phyloP scores from a whole-genome alignment of 2,329 filamentous ascomycete genomes.

The Xylaria sp. region DNA sequence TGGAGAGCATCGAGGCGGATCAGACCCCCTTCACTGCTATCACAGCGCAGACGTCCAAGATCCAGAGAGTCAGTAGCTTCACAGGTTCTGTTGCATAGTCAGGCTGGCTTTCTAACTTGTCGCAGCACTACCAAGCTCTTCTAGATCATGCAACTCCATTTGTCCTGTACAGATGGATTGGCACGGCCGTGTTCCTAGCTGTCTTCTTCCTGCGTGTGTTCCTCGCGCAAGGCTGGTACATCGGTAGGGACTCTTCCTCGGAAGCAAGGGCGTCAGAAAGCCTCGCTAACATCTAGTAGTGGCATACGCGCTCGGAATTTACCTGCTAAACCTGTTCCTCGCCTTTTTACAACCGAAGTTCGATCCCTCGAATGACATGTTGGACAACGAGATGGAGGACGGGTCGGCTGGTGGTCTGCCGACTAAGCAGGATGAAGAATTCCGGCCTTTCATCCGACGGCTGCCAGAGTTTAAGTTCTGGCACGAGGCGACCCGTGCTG shows the following conservation, averaged over 20 bases:
- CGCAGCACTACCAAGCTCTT: slow-evolving; percentile 87
- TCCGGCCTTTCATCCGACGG: slow-evolving; percentile 93
- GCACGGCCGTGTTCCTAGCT: slow-evolving; percentile 74
- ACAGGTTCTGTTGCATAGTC: neutral
- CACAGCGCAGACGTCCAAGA: slow-evolving; percentile 77
- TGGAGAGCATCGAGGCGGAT: slow-evolving; percentile 87
- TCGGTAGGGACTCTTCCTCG: slow-evolving; percentile 64
- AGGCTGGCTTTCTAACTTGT: slow-evolving; percentile 10
- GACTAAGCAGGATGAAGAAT: slow-evolving; percentile 96
- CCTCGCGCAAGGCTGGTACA: slow-evolving; percentile 96
- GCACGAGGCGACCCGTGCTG: slow-evolving; percentile 90
- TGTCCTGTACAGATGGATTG: slow-evolving; percentile 86
- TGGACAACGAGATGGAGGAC: slow-evolving; percentile 96
- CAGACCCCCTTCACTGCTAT: slow-evolving; percentile 91
- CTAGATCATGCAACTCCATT: slow-evolving; percentile 93
- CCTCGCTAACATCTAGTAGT: slow-evolving; percentile 57
- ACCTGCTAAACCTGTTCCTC: slow-evolving; percentile 98
- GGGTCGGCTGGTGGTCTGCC: slow-evolving; percentile 80
- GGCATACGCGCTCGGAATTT: slow-evolving; percentile 96
- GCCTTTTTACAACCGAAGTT: slow-evolving; percentile 98
- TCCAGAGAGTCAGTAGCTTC: slow-evolving; percentile 64
- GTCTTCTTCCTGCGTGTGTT: slow-evolving; percentile 90
- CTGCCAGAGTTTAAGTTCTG: slow-evolving; percentile 99
- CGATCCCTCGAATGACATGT: slow-evolving; percentile 87
- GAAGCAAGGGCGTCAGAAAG: neutral